Base-by-base conservation (phyloP, 2,329 filamentous ascomycete genomes). In the Colletotrichum eleusines region DNA sequence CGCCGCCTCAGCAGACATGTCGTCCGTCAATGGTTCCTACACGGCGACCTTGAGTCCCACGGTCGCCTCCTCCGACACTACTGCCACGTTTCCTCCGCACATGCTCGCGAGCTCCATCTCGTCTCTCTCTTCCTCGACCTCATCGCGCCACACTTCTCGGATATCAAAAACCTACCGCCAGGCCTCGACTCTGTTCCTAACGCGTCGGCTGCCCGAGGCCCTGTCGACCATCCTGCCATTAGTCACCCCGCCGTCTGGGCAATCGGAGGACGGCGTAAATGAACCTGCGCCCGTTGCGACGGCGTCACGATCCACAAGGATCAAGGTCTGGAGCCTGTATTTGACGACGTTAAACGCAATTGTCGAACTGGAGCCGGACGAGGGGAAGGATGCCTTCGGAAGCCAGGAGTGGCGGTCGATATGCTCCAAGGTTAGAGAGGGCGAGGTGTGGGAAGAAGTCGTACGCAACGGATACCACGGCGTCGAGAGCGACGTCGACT, bases 241-340 rank as follows among this genome's bases (percentile, higher is more conserved):
- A 72, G 92, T 99, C 77, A 91, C 88, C 1, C 87, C 90, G 9
- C 84, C 83, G 2, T 78, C 83, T 73, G 82, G 83, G 38, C 81
- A 85, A 67, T 81, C 82, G 26, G 83, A 86, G 59, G 80, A 84
- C 80, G 81, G 83, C 40, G 73, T 80, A 26, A 78, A 76, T 44
- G 86, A 90, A 68, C 84, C 88, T 35, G 92, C 94, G 35, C 94
- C 94, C 5, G 90, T 98, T 63, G 91, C 93, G 64, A 89, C 87
- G 73, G 94, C 94, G 63, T 95, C 93, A 51, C 90, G 92, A 74
- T 92, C 91, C 40, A 96, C 94, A 68, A 87, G 95, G 74, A 92
- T 97, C 80, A 99, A 98, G 82, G 92, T 98, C 73, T 99, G 96
- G 96, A 97, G 94, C 80, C 87, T 99, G 76, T 99, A 98, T 80